A percentile compares a stretch with the other conserved stretches of the same genome.
Evolutionary conservation across 2,329 filamentous ascomycete genomes (phyloP).

Genomic region (Trichoderma citrinoviride): DNA sequence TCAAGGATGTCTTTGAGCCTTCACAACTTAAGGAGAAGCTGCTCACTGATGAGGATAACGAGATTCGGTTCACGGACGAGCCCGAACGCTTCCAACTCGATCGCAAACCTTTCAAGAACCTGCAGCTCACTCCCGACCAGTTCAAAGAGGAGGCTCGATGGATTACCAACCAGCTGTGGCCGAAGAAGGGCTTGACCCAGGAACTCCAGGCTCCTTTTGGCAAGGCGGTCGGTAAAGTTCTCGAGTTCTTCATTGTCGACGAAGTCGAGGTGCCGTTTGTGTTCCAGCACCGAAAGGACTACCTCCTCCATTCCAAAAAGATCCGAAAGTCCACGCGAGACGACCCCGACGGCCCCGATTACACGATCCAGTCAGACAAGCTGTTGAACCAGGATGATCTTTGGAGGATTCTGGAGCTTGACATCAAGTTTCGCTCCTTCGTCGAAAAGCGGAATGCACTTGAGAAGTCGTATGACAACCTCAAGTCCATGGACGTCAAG

Average conservation of each 20-base stretch:
- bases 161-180: conserved; percentile 88
- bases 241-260: conserved; percentile 93
- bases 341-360: conserved; percentile 69
- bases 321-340: conserved; percentile 58
- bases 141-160: conserved; percentile 87
- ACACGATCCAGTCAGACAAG: conserved; percentile 77
- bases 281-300: conserved; percentile 97
- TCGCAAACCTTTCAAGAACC: conserved; percentile 79
- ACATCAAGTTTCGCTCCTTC: conserved; percentile 91
- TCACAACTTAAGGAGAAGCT: conserved; percentile 92
- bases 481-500: conserved; percentile 62
- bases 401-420: conserved; percentile 91
- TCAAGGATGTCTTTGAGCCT: conserved; percentile 98
- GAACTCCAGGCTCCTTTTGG: conserved; percentile 81
- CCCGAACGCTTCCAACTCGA: conserved; percentile 94
- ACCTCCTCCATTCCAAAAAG: conserved; percentile 85
- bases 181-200: conserved; percentile 72
- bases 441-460: conserved; percentile 88
- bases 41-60: conserved; percentile 91
- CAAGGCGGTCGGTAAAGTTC: conserved; percentile 82
- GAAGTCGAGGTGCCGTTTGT: conserved; percentile 96
- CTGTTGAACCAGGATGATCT: conserved; percentile 88
- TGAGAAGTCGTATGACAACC: conserved; percentile 71
- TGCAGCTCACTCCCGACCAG: conserved; percentile 77
- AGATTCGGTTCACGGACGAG: conserved; percentile 82